These are phyloP conservation scores for Pseudogymnoascus sp. DNA, from an alignment of 2,329 filamentous ascomycete species.

Conservation along the genomic window DNA sequence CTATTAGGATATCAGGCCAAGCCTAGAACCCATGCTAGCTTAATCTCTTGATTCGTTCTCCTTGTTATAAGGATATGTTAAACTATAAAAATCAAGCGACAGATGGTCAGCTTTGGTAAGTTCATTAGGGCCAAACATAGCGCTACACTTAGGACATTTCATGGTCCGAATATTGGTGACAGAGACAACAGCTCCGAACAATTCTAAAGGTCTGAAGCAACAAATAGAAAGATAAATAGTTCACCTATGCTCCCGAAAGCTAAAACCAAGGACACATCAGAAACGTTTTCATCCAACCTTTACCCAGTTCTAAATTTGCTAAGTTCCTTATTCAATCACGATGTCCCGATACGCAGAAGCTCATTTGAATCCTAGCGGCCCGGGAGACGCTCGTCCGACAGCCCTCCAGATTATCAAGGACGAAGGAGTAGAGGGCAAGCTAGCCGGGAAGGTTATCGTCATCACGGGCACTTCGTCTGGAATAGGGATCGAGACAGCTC, in stretches of 20 bases:
- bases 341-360: conserved; percentile 13
- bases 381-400: conserved; percentile 29
- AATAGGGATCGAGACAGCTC: conserved; percentile 32
- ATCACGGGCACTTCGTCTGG: conserved; percentile 33
- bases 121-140: not conserved
- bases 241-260: not conserved
- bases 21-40: not conserved
- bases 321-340: not conserved
- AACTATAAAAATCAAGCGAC: not conserved
- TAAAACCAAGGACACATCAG: not conserved
- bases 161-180: not conserved
- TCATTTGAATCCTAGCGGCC: conserved; percentile 20
- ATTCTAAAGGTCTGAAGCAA: not conserved
- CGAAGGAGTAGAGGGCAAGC: conserved; percentile 19
- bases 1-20: not conserved
- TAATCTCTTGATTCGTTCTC: not conserved
- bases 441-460: conserved; percentile 34
- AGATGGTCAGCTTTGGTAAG: not conserved
- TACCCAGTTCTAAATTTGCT: not conserved
- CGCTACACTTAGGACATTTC: not conserved
- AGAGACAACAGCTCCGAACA: not conserved
- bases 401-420: conserved; percentile 29
- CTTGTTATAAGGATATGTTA: not conserved
- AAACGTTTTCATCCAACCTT: not conserved
- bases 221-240: not conserved